A percentile compares a stretch with the other conserved stretches of the same genome.
Evolutionary conservation across 805 yeast genomes (phyloP).

Genomic region (Zygotorulaspora danielsina): DNA sequence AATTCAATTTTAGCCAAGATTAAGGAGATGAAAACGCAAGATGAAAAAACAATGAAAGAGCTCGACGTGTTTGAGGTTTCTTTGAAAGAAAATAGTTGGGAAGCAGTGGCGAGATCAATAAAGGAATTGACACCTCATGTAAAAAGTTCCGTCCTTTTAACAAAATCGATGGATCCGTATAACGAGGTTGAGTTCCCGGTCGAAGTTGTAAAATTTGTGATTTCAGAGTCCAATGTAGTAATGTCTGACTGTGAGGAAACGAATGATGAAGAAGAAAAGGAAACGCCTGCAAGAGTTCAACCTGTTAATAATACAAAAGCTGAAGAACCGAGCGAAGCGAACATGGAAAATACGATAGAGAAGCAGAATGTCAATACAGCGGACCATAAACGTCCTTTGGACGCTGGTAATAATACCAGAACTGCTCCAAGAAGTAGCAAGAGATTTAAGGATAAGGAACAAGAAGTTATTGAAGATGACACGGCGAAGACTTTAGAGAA

Average conservation of each 20-base stretch:
- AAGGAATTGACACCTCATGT: conserved; percentile 38
- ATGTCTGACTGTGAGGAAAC: conserved; percentile 4
- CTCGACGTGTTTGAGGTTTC: conserved; percentile 27
- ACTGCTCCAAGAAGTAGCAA: conserved; percentile 40
- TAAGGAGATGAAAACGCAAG: conserved; percentile 35
- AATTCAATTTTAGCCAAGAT: conserved; percentile 34
- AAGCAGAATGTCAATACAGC: conserved; percentile 11
- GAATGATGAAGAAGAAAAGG: conserved; percentile 17
- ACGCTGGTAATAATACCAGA: conserved; percentile 18
- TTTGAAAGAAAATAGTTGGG: conserved; percentile 31
- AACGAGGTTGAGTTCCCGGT: conserved; percentile 45
- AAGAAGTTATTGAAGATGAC: conserved; percentile 15
- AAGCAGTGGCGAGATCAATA: conserved; percentile 25
- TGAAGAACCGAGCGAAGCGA: conserved; percentile 17
- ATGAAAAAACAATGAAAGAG: conserved; percentile 38
- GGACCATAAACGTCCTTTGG: conserved; percentile 19
- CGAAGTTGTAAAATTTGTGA: conserved; percentile 40
- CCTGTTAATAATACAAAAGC: conserved; percentile 1
- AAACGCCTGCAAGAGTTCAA: conserved; percentile 6
- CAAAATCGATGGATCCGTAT: conserved; percentile 50
- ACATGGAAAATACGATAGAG: conserved; percentile 16
- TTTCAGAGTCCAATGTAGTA: conserved; percentile 17
- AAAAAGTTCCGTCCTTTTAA: conserved; percentile 29
- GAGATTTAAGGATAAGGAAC: conserved; percentile 36
- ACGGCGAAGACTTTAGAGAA: conserved; percentile 13